Percentiles rank a stretch among this genome's conserved stretches.
phyloP scores from a whole-genome alignment of 345 rosid species.

The Gossypium sturtianum region DNA sequence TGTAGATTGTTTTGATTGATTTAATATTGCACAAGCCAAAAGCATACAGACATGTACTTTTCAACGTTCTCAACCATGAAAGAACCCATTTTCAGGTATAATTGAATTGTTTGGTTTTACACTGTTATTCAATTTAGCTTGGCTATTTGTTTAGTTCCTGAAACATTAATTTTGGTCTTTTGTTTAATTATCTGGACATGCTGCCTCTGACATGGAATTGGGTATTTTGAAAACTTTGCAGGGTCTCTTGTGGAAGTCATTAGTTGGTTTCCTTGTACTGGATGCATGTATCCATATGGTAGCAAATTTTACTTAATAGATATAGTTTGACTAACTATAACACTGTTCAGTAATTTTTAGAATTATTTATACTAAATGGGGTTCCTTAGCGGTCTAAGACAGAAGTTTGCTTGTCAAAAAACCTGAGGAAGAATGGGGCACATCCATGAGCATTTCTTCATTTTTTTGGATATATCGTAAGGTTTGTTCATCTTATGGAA shows the following conservation, averaged over 20 bases:
- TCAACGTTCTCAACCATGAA: constrained; percentile 52
- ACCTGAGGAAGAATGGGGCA: constrained; percentile 33
- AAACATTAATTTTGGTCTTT: neutral
- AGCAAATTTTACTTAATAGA: neutral
- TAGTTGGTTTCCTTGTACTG: constrained; percentile 50
- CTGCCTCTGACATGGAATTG: constrained; percentile 4
- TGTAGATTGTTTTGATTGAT: constrained; percentile 75
- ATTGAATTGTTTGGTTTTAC: neutral
- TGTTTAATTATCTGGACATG: neutral
- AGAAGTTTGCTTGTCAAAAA: constrained; percentile 44
- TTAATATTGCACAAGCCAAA: constrained; percentile 76
- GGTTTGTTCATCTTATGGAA: constrained; percentile 25
- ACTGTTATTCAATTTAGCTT: neutral
- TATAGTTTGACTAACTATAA: neutral
- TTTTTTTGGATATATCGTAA: constrained; percentile 27
- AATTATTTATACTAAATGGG: neutral
- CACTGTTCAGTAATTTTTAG: neutral
- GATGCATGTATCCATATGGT: constrained; percentile 74
- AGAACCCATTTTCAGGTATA: constrained; percentile 45
- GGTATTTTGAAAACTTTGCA: constrained; percentile 29
- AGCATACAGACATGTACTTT: constrained; percentile 72
- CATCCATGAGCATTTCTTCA: constrained; percentile 34
- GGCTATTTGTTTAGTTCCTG: neutral
- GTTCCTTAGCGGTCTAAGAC: constrained; percentile 53
- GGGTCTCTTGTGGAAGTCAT: constrained; percentile 62